Evolutionary conservation across 345 rosid species (phyloP).

Genomic region (Salix koriyanagi): DNA sequence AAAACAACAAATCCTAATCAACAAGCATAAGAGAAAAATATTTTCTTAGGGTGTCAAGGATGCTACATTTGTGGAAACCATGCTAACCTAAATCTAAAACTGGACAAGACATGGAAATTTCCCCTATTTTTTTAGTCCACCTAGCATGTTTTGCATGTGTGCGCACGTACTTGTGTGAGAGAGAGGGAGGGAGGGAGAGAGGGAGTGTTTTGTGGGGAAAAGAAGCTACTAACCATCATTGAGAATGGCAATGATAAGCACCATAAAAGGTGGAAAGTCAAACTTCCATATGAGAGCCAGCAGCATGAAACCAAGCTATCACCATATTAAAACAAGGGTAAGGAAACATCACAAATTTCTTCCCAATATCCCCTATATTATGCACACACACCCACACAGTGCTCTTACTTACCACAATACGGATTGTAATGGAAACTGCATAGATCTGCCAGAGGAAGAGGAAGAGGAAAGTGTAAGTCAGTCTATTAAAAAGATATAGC

Average conservation of each 20-base stretch:
- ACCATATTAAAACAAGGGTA: constrained; percentile 6
- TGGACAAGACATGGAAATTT: background rate
- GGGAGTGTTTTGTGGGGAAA: background rate
- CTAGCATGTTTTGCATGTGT: background rate
- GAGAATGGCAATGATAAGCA: constrained; percentile 93
- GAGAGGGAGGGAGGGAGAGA: background rate
- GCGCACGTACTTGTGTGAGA: background rate
- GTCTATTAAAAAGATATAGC: background rate
- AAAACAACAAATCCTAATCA: background rate
- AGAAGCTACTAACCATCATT: constrained; percentile 71
- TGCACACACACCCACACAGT: too few species aligned
- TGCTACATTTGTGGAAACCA: background rate
- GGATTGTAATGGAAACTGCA: constrained; percentile 96
- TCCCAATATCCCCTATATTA: background rate
- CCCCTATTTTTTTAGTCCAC: too few species aligned
- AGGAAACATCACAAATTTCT: background rate
- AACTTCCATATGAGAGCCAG: constrained; percentile 95
- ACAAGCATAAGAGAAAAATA: background rate
- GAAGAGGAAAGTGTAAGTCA: constrained; percentile 8
- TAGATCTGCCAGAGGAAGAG: constrained; percentile 59
- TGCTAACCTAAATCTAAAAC: background rate
- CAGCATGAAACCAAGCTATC: constrained; percentile 96
- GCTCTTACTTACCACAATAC: constrained; percentile 79
- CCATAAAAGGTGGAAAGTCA: constrained; percentile 99
- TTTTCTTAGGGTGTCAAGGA: background rate